Base-by-base conservation (phyloP, 352 stramenopile genomes). In the Pythium vanterpoolii region DNA sequence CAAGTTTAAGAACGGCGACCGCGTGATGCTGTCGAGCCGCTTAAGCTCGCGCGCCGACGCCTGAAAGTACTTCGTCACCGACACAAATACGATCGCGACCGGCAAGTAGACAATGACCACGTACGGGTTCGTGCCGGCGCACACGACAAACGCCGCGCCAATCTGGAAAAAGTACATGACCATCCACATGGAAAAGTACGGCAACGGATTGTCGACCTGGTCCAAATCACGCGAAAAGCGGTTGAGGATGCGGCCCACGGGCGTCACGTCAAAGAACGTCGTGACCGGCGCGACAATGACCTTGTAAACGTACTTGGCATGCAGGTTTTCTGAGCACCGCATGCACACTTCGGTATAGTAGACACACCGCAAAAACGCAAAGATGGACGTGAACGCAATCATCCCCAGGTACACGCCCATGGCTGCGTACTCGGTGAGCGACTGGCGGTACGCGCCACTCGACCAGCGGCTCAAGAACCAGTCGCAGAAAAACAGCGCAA, bases 1-100 rank as follows among this genome's bases (percentile, higher is more conserved):
- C 46, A 97, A 71, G 13, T 86, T 83, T 60, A 97, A 96, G 36
- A 98, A 88, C 16, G 96, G 96, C 45, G 85, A 73, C 21, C 73
- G 66, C 23, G 66, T 79, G 60, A 98, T 69, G 14, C 83, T 82
- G 63, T 99, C 95, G 14, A 98, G 73, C 14, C 95, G 81, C 74
- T 98, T 97, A n/a, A 98, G 67, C 60, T 98, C 93, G 9, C 73
- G 70, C 49, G 81, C 62, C 6, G 67, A 75, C 9, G 56, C 50
- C 43, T 95, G 68, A 59, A 93, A 97, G 49, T 96, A 96, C 27
- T 86, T 83, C 56, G 80, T 81, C 23, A 81, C 54, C 10, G 68
- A 60, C 31, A 77, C 43, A 23, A 74, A 69, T 13, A 69, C 55
- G 45, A 83, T 64, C 11, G 24, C 42, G 4, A 85, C 63, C 4